Conservation (phyloP, 1,284 basidiomycete genomes). For the Meripilus lineatus region DNA sequence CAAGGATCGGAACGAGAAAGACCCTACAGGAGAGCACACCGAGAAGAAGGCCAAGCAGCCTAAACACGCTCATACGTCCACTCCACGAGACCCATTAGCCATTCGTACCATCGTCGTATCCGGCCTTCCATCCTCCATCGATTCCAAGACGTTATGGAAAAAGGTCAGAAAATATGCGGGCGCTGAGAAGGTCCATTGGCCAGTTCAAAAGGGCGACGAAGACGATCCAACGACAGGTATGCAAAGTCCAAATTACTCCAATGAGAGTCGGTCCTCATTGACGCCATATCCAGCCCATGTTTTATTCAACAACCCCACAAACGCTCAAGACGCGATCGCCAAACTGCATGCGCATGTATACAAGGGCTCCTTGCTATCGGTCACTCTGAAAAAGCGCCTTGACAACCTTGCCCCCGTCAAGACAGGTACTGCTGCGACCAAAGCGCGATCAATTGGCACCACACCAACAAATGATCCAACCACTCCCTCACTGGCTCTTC, state of each 20-base stretch:
- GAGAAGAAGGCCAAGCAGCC: constrained; percentile 35
- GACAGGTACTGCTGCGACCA: constrained; percentile 20
- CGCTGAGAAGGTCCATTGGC: constrained; percentile 70
- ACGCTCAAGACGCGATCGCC: constrained; percentile 69
- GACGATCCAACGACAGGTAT: constrained; percentile 37
- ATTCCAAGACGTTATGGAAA: constrained; percentile 82
- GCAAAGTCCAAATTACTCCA: constrained; percentile 5
- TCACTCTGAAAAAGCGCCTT: constrained; percentile 86
- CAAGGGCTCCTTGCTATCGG: constrained; percentile 85
- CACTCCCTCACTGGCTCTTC: constrained; percentile 32
- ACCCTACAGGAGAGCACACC: constrained; percentile 6
- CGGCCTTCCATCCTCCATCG: constrained; percentile 65
- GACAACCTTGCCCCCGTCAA: constrained; percentile 59
- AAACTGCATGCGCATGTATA: constrained; percentile 94
- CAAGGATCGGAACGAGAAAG: constrained; percentile 28
- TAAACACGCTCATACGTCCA: constrained; percentile 29
- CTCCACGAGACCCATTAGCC: constrained; percentile 63
- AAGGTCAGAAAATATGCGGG: constrained; percentile 78
- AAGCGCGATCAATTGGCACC: constrained; percentile 17
- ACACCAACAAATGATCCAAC: constrained; percentile 12
- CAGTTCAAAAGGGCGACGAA: constrained; percentile 43
- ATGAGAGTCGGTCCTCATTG: constrained; percentile 6
- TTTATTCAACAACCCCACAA: constrained; percentile 68
- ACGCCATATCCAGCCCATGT: constrained; percentile 56
- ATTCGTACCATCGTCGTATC: constrained; percentile 80